Evolutionary conservation across 768 basidiomycete species (phyloP), one percentile per base, ranked within the genome.

Genomic region (Boletus reticulatus): DNA sequence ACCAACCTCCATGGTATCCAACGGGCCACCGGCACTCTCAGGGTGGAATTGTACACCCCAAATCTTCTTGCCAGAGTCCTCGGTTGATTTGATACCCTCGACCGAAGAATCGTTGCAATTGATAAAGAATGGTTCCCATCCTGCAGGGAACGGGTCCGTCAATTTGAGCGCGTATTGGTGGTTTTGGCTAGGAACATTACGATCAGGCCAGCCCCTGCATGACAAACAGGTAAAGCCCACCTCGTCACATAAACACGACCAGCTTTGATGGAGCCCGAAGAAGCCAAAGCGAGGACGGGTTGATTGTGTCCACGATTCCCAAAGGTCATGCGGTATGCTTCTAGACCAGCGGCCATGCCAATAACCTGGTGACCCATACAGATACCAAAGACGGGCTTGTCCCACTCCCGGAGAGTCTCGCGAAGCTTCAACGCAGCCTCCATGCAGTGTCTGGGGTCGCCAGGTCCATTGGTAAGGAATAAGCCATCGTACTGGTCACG

Each of bases 11-110:
- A 98, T 97, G 4, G 97, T 98, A 71, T 98, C 97, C 54, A 98
- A 81, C 43, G 97, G 97, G n/a, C 96, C 96, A 39, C 97, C 96
- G 27, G 94, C 91, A 59, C 93, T 94, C 74, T 99, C 97, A 16
- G 97, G 97, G 73, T 99, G 97, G 85, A 98, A 99, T 68, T 99
- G 97, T 20, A 98, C 96, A 62, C 96, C 97, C 93, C 94, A 98
- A 31, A 98, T 82, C 60, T 85, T 87, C 76, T 88, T 93, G 51
- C 94, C 94, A 22, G 93, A 94, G 11, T 87, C 89, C 0, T 76
- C 67, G 2, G 97, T 97, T 17, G 94, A 95, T 75, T 94, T 98
- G 80, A 98, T 97, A 38, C 97, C 97, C 70, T 98, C 97, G 16
- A 98, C 94, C 1, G 94, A 97, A 16, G 96, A 98, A 75, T 98